Evolutionary conservation across 192 early-diverging fungal genomes (phyloP).

Genomic region (Backusella morwellensis): DNA sequence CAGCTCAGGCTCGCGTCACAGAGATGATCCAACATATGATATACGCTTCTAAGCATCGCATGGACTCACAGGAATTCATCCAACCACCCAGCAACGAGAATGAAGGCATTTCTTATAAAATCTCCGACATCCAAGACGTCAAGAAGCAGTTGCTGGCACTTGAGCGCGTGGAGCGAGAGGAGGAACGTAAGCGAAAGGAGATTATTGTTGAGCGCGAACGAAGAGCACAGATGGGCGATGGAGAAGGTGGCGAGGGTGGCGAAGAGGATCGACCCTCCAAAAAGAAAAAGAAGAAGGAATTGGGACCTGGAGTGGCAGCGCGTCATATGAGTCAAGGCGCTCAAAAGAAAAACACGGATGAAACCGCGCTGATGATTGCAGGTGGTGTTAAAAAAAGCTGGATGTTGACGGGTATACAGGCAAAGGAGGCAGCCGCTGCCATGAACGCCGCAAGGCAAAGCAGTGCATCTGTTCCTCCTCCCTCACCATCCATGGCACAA

Average conservation of each 20-base stretch:
- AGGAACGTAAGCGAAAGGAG: conserved; percentile 53
- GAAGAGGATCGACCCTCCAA: conserved; percentile 15
- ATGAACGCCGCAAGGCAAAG: background rate
- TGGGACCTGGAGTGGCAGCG: conserved; percentile 30
- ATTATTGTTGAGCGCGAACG: conserved; percentile 34
- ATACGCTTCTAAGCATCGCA: conserved; percentile 69
- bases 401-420: conserved; percentile 39
- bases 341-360: conserved; percentile 9
- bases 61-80: conserved; percentile 58
- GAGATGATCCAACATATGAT: conserved; percentile 65
- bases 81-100: conserved; percentile 54
- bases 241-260: conserved; percentile 30
- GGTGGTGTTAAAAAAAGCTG: conserved; percentile 43
- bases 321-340: conserved; percentile 24
- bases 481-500: background rate
- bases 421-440: background rate
- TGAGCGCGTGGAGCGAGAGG: conserved; percentile 69
- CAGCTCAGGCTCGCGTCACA: conserved; percentile 64
- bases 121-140: conserved; percentile 64
- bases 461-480: background rate
- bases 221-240: conserved; percentile 50
- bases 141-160: conserved; percentile 68
- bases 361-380: conserved; percentile 43
- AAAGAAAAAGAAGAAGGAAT: conserved; percentile 30
- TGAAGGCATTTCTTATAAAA: conserved; percentile 63